Evolutionary conservation across 1,284 basidiomycete genomes (phyloP), one percentile per base, ranked within the genome.

Genomic region (Coriolopsis trogii): DNA sequence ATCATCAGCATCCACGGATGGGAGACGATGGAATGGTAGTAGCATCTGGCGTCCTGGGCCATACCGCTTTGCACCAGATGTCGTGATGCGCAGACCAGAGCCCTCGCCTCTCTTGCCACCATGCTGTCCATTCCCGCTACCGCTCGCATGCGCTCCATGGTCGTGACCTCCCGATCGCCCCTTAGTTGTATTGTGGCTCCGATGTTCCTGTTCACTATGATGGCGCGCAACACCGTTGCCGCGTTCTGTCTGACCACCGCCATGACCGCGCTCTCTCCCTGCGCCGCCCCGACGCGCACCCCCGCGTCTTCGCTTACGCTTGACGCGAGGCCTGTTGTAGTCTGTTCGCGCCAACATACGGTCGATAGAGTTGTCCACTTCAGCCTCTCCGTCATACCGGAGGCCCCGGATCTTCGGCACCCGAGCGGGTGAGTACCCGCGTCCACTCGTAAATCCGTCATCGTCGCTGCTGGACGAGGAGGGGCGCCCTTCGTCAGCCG

Each of bases 261-360:
- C 26, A 8, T 51, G 13, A 52, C 46, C 46, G 4, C 25, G 29
- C n/a, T n/a, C n/a, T 39, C 52, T 39, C 6, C 20, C 23, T n/a
- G 38, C 37, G 26, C 47, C 51, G 9, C 34, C 41, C 31, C 49
- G n/a, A 38, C 28, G 29, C 6, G 10, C 39, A 24, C 36, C 28
- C 18, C n/a, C 6, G 9, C 43, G 8, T 29, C n/a, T 49, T n/a
- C 41, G 38, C 36, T 43, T 33, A 5, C 44, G 43, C 18, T 28
- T 43, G 12, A 18, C 36, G 6, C 15, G 46, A 38, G 9, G 37
- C 38, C 33, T 31, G 20, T 38, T 40, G 21, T 55, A 28, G 16
- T 45, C 48, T 5, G 63, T 65, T 24, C 66, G 56, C 9, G 64
- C 57, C 21, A 67, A 44, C 66, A 67, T 67, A 0, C 62, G 53